A percentile compares a stretch with the other conserved stretches of the same genome.
Conservation (phyloP, 257 asterid genomes). For the Solanum infundibuliforme region DNA sequence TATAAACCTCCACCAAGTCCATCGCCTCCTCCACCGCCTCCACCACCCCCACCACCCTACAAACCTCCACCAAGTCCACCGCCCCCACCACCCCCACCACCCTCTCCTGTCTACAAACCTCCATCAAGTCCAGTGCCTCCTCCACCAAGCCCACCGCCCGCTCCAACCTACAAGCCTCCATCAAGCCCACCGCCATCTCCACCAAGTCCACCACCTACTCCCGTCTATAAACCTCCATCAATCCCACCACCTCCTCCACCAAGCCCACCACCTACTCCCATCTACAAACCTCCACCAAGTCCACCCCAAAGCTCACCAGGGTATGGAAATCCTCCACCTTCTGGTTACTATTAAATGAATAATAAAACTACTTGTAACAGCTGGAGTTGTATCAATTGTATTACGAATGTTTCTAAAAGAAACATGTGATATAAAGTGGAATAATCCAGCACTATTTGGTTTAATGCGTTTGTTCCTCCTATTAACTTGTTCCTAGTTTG, state of each 20-base stretch:
- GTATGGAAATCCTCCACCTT: neutral
- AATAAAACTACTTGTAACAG: neutral
- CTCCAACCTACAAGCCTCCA: neutral
- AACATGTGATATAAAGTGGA: neutral
- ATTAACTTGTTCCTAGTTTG: neutral
- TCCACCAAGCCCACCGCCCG: neutral
- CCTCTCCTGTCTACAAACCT: neutral
- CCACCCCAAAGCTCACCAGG: neutral
- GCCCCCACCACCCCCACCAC: neutral
- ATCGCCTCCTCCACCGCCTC: fast-evolving
- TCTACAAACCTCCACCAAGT: neutral
- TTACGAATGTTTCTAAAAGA: neutral
- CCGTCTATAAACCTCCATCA: neutral
- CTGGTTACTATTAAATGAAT: neutral
- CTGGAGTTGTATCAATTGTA: neutral
- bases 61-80: neutral
- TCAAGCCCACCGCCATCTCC: neutral
- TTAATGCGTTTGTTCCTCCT: neutral
- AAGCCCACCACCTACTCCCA: neutral
- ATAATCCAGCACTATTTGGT: neutral
- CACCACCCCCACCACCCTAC: fast-evolving
- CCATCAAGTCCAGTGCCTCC: neutral
- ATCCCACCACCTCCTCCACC: neutral
- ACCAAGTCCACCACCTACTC: neutral
- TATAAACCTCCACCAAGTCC: neutral